These are phyloP conservation scores for Primulina tabacum DNA, from an alignment of 257 asterid genomes.

Conservation along the genomic window DNA sequence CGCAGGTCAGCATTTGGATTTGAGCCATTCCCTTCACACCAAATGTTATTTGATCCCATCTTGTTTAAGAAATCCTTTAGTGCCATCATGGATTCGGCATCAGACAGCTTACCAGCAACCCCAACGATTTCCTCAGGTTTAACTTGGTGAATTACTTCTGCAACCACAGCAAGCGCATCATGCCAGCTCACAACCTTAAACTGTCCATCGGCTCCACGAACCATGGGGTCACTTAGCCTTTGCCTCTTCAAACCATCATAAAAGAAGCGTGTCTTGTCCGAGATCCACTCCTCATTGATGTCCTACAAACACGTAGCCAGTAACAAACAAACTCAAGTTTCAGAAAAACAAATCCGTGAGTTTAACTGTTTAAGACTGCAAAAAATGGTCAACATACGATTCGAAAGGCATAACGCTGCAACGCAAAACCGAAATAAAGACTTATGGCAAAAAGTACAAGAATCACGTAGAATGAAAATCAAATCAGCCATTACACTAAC, in stretches of 20 bases:
- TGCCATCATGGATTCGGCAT: slow-evolving; percentile 96
- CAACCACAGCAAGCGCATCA: slow-evolving; percentile 84
- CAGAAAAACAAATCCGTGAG: slow-evolving; percentile 2
- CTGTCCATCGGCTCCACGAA: slow-evolving; percentile 95
- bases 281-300: slow-evolving; percentile 98
- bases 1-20: slow-evolving; percentile 87
- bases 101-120: slow-evolving; percentile 94
- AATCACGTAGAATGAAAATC: background rate
- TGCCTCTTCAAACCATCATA: slow-evolving; percentile 99
- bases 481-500: background rate
- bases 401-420: background rate
- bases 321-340: slow-evolving; percentile 11
- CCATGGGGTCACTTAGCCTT: slow-evolving; percentile 96
- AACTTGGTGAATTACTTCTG: slow-evolving; percentile 74
- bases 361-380: background rate
- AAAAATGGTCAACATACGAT: slow-evolving; percentile 4
- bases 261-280: slow-evolving; percentile 96
- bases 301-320: slow-evolving; percentile 49
- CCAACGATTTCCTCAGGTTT: slow-evolving; percentile 87
- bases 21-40: slow-evolving; percentile 94
- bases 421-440: background rate
- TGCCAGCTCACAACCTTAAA: slow-evolving; percentile 94
- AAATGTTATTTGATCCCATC: slow-evolving; percentile 89
- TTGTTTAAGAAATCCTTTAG: slow-evolving; percentile 83
- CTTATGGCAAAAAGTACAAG: background rate